Percentiles rank a stretch among this genome's conserved stretches.
Conservation (phyloP, 371 early-diverging fungal species). For the Choanephora cucurbitarum region DNA sequence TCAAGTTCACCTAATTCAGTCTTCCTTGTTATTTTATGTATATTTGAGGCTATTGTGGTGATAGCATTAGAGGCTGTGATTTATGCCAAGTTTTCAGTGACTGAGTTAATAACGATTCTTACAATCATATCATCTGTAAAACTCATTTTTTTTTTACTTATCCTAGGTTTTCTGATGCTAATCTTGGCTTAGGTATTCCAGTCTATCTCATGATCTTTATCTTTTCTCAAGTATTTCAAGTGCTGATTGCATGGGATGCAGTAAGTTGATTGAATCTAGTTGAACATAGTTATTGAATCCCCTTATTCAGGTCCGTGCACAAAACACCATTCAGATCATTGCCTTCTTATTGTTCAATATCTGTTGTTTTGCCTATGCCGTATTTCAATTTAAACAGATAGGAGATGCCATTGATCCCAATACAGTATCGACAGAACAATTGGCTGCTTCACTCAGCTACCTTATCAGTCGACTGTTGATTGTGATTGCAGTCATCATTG, state of each 20-base stretch:
- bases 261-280: constrained; percentile 44
- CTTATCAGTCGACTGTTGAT: constrained; percentile 19
- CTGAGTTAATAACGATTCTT: constrained; percentile 26
- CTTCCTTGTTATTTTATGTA: constrained; percentile 41
- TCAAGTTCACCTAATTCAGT: constrained; percentile 48
- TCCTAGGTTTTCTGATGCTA: background rate
- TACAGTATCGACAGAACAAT: background rate
- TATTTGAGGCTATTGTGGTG: constrained; percentile 66
- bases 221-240: constrained; percentile 71
- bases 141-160: background rate
- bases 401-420: constrained; percentile 18
- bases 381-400: constrained; percentile 67
- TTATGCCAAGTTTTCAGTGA: constrained; percentile 49
- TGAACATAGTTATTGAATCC: background rate
- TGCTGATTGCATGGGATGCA: constrained; percentile 75
- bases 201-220: constrained; percentile 81
- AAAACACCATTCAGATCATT: constrained; percentile 90
- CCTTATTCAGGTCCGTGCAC: constrained; percentile 67
- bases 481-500: constrained; percentile 42
- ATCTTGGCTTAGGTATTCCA: constrained; percentile 43
- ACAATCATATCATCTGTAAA: no score
- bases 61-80: constrained; percentile 67
- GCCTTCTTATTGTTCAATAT: constrained; percentile 82
- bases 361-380: constrained; percentile 75
- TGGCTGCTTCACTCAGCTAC: background rate